Evolutionary conservation across 768 basidiomycete species (phyloP).

Genomic region (Lactarius akahatsu): DNA sequence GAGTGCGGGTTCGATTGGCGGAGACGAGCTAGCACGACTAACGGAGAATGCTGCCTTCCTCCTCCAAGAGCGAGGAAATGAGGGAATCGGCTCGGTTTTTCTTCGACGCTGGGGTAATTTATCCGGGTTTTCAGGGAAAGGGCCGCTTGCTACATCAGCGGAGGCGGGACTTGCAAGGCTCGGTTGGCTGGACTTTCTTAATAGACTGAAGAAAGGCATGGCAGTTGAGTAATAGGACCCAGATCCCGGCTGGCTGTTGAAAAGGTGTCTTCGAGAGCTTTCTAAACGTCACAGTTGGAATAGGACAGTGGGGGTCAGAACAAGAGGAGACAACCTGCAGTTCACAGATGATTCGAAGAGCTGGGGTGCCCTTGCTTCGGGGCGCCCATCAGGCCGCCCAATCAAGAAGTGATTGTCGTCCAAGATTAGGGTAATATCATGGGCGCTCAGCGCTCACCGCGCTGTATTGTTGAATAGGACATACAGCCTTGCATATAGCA

Average conservation of each 20-base stretch:
- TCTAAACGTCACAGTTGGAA: background rate
- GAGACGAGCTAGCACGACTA: background rate
- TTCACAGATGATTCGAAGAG: background rate
- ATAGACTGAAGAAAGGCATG: constrained; percentile 9
- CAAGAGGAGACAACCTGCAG: background rate
- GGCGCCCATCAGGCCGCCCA: background rate
- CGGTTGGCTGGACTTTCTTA: constrained; percentile 7
- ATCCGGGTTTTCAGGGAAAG: background rate
- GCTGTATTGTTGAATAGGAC: background rate
- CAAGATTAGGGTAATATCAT: too few relatives aligned
- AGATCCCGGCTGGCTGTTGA: background rate
- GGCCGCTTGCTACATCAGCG: background rate
- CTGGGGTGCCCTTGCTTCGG: too few relatives aligned
- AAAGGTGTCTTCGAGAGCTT: background rate
- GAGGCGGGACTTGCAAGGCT: background rate
- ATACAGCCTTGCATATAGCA: too few relatives aligned
- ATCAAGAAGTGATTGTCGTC: too few relatives aligned
- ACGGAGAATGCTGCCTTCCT: background rate
- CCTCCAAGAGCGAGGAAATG: constrained; percentile 2
- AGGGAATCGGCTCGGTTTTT: background rate
- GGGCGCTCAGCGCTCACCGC: too few relatives aligned
- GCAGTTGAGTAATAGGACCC: background rate
- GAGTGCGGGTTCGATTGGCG: background rate
- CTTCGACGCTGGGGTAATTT: background rate
- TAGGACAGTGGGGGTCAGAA: background rate